Evolutionary conservation across 768 basidiomycete species (phyloP).

Genomic region (Gymnopilus dilepis): DNA sequence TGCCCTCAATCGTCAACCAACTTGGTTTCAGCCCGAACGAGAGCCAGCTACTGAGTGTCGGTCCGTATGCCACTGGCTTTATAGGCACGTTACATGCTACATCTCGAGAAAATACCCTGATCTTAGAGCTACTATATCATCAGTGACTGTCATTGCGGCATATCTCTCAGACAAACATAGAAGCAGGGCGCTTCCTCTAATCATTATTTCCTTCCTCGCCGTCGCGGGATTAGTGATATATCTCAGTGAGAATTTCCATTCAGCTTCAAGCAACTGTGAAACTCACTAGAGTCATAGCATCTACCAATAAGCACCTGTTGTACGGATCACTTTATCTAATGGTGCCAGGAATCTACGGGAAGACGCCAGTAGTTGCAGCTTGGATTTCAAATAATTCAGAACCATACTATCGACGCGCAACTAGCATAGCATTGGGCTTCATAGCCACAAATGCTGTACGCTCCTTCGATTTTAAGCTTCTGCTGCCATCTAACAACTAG

Average conservation of each 20-base stretch:
- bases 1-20: slow-evolving; percentile 44
- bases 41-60: slow-evolving; percentile 43
- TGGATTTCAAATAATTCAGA: slow-evolving; percentile 46
- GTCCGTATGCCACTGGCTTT: slow-evolving; percentile 43
- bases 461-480: not conserved
- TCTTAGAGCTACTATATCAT: not conserved
- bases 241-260: slow-evolving; percentile 22
- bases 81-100: slow-evolving; percentile 30
- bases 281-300: slow-evolving; percentile 28
- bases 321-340: slow-evolving; percentile 42
- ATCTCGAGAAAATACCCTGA: not conserved
- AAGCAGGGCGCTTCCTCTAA: slow-evolving; percentile 4
- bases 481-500: not conserved
- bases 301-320: slow-evolving; percentile 27
- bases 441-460: slow-evolving; percentile 41
- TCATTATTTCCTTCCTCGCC: slow-evolving; percentile 8
- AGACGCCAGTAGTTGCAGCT: slow-evolving; percentile 36
- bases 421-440: slow-evolving; percentile 40
- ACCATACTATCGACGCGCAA: slow-evolving; percentile 41
- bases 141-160: slow-evolving; percentile 33
- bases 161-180: slow-evolving; percentile 21
- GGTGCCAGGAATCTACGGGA: slow-evolving; percentile 40
- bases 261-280: slow-evolving; percentile 30
- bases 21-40: slow-evolving; percentile 38
- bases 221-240: slow-evolving; percentile 9